Conservation (phyloP, 1,284 basidiomycete genomes). For the Trichosporon sp. region DNA sequence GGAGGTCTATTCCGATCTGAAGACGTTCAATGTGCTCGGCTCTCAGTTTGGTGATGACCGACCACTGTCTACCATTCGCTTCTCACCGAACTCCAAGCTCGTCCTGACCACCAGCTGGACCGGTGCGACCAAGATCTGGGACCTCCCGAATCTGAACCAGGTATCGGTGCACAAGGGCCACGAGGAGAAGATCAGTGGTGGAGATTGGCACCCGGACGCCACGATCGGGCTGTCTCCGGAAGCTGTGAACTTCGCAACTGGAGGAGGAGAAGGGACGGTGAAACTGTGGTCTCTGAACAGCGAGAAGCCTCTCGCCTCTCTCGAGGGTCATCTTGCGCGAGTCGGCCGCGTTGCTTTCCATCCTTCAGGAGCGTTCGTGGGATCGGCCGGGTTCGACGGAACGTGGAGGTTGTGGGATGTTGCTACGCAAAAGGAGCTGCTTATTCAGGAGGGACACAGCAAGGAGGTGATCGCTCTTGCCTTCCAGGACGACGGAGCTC, state of each 20-base stretch:
- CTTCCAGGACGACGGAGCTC: constrained; percentile 90
- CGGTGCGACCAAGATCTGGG: constrained; percentile 90
- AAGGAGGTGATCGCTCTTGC: constrained; percentile 94
- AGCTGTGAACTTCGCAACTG: constrained; percentile 80
- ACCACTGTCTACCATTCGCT: constrained; percentile 88
- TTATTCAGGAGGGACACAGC: constrained; percentile 94
- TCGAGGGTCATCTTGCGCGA: constrained; percentile 84
- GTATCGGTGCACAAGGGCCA: constrained; percentile 73
- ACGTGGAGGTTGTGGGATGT: constrained; percentile 99
- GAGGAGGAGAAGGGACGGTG: constrained; percentile 79
- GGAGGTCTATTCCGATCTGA: constrained; percentile 80
- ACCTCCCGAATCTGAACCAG: constrained; percentile 79
- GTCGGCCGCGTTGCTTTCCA: constrained; percentile 94
- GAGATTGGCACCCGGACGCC: constrained; percentile 95
- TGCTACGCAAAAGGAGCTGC: constrained; percentile 68
- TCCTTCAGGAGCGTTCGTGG: constrained; percentile 86
- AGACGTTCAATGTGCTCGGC: constrained; percentile 87
- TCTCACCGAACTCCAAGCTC: constrained; percentile 82
- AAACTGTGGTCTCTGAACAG: constrained; percentile 86
- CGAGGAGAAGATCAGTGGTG: constrained; percentile 84
- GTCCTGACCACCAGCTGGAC: constrained; percentile 95
- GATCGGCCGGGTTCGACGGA: constrained; percentile 93
- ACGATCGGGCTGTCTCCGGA: constrained; percentile 69
- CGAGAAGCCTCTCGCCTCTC: constrained; percentile 69
- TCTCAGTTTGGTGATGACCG: constrained; percentile 97